Evolutionary conservation across 2,329 filamentous ascomycete genomes (phyloP).

Genomic region (Exophiala aquamarina): DNA sequence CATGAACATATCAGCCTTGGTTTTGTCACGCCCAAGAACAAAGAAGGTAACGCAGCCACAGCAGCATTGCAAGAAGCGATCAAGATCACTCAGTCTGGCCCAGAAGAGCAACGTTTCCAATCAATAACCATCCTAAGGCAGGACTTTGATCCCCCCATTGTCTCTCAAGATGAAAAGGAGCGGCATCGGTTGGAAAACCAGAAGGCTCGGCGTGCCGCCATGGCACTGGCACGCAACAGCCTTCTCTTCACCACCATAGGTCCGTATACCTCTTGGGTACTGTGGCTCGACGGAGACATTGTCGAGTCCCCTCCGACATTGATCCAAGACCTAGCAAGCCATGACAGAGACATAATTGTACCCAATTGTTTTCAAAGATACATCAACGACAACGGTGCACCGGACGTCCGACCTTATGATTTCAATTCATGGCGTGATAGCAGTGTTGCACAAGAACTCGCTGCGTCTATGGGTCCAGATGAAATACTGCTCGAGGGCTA

Average conservation of each 20-base stretch:
- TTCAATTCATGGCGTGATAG: constrained; percentile 98
- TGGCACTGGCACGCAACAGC: constrained; percentile 92
- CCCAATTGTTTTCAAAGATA: constrained; percentile 95
- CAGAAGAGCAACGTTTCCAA: constrained; percentile 80
- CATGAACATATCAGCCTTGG: constrained; percentile 93
- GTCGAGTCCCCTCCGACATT: constrained; percentile 80
- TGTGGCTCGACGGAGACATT: constrained; percentile 94
- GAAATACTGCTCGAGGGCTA: constrained; percentile 95
- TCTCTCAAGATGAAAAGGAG: constrained; percentile 81
- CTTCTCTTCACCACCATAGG: constrained; percentile 93
- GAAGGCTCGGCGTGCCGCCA: constrained; percentile 79
- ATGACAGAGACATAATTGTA: constrained; percentile 88
- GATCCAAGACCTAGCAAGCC: constrained; percentile 85
- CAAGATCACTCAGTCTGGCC: constrained; percentile 78
- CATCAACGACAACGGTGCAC: constrained; percentile 68
- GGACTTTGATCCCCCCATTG: constrained; percentile 81
- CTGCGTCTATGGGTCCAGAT: constrained; percentile 77
- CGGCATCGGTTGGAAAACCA: constrained; percentile 91
- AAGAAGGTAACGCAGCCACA: constrained; percentile 86
- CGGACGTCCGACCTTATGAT: constrained; percentile 83
- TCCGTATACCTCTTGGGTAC: constrained; percentile 87
- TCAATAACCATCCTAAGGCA: constrained; percentile 92
- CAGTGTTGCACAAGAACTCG: constrained; percentile 72
- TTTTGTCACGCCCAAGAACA: constrained; percentile 93
- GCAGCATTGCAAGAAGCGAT: constrained; percentile 80